Evolutionary conservation across 805 yeast genomes (phyloP), one percentile per base, ranked within the genome.

Genomic region (Candida loeiensis): DNA sequence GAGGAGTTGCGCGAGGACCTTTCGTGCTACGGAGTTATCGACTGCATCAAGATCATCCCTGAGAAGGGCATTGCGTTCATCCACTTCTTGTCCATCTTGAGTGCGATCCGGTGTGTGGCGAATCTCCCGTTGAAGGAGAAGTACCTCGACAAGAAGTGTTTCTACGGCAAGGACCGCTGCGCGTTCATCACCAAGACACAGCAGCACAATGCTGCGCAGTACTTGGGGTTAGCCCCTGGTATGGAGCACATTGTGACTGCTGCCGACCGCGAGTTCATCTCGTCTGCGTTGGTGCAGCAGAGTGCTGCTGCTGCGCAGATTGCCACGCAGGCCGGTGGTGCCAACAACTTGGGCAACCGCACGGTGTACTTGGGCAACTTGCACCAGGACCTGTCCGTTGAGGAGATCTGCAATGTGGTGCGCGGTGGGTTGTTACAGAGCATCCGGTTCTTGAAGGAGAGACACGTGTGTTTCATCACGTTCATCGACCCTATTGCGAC

Each of bases 301-400:
- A 81, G 95, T 12, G 95, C 95, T 27, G 96, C 97, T 1, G 96
- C 98, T 5, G 96, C 96, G n/a, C 91, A 95, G 26, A 90, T 91
- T 53, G 96, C 96, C 1, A 84, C 95, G 0, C 79, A 90, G 39
- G 95, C 96, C 2, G 97, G 96, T 11, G 97, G 97, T 17, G 86
- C 91, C 18, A 80, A 80, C 43, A 91, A 91, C 58, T 71, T 89
- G 49, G 98, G 98, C 33, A 91, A 91, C 59, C 74, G 99, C 60
- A 90, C 97, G 0, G 90, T 91, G 27, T 91, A 89, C 58, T 69
- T 91, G 48, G 97, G 97, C 19, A 85, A 84, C 55, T 72, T 93
- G 47, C 96, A 91, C 49, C 89, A 85, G 39, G 95, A 85, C 45
- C 81, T 93, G 9, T 82, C 87, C 8, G 78, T 85, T 39, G 97